Conservation (phyloP, 768 basidiomycete genomes). For the Xanthoconium stramineum region DNA sequence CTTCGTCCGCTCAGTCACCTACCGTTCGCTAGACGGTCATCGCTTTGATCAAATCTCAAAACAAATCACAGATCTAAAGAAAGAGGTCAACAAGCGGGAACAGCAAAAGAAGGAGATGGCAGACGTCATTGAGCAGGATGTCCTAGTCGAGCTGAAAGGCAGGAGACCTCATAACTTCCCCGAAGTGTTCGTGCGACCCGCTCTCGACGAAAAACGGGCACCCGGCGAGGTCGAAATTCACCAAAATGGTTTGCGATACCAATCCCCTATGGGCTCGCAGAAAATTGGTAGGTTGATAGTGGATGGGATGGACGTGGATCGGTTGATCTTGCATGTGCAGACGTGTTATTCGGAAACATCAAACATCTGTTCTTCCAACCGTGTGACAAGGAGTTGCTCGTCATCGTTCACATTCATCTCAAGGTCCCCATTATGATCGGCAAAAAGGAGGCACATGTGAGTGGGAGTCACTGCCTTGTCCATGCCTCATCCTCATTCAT, state of each 20-base stretch:
- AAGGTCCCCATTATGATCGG: slow-evolving; percentile 98
- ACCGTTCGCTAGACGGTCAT: slow-evolving; percentile 84
- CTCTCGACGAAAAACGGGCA: slow-evolving; percentile 89
- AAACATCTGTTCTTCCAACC: slow-evolving; percentile 99
- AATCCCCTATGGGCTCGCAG: slow-evolving; percentile 81
- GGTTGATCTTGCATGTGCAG: slow-evolving; percentile 38
- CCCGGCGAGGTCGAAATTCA: slow-evolving; percentile 99
- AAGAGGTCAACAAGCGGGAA: slow-evolving; percentile 94
- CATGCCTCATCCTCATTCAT: neutral
- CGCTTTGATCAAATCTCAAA: slow-evolving; percentile 88
- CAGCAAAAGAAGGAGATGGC: slow-evolving; percentile 98
- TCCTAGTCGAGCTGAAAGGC: slow-evolving; percentile 84
- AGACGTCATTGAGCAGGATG: slow-evolving; percentile 94
- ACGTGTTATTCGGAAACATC: slow-evolving; percentile 94
- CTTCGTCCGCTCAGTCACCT: slow-evolving; percentile 93
- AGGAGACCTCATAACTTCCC: slow-evolving; percentile 81
- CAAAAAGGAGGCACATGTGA: slow-evolving; percentile 93
- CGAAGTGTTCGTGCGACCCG: slow-evolving; percentile 91
- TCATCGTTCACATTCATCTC: slow-evolving; percentile 90
- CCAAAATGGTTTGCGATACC: slow-evolving; percentile 93
- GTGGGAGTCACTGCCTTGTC: slow-evolving; percentile 18
- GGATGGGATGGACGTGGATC: too few relatives aligned
- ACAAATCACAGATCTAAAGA: slow-evolving; percentile 93
- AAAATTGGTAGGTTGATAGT: slow-evolving; percentile 82
- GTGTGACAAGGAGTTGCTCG: slow-evolving; percentile 92